Base-by-base conservation (phyloP, 768 basidiomycete species). In the Boletus pseudo-olivaceus region DNA sequence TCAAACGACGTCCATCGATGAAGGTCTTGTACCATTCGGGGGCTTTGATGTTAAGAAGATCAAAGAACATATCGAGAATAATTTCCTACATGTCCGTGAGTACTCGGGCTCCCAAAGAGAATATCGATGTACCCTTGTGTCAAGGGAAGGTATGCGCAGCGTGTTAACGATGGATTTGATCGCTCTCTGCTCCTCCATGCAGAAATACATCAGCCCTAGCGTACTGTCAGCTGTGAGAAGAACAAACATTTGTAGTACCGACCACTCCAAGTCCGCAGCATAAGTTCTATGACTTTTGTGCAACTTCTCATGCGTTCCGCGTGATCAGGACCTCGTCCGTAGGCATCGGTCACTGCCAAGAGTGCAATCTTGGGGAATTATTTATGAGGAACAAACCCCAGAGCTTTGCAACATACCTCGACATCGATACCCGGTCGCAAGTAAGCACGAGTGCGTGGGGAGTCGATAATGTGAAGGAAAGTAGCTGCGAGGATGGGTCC, bases 221-320 rank as follows among this genome's bases (percentile, higher is more conserved):
- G 44, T 19, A 51, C 9, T n/a, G 48, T 63, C 40, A 57, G 39
- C n/a, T 26, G 26, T n/a, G 51, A 44, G 39, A 45, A n/a, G 32
- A 55, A 29, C 15, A 9, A 51, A 37, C 10, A 37, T 12, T 32
- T 14, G 12, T 15, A 17, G 29, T 26, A 74, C 87, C 51, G 64
- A 96, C 95, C 96, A 62, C 92, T 88, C 94, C 95, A 99, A 12
- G 90, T 93, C 48, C 88, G 82, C 48, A 99, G 68, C 82, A 97
- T 88, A 40, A 87, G 76, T 50, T 87, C 83, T 34, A 96, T 84
- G 49, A 95, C 82, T 60, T 82, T 85, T 7, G 87, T 81, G 59
- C 85, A 88, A 11, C 84, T 82, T 59, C 84, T 81, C 76, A 98
- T 86, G 43, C 85, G 80, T 15, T 95, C 92, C 3, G 83, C 79